phyloP scores from a whole-genome alignment of 768 basidiomycete species.

The Leccinellum rugosiceps region DNA sequence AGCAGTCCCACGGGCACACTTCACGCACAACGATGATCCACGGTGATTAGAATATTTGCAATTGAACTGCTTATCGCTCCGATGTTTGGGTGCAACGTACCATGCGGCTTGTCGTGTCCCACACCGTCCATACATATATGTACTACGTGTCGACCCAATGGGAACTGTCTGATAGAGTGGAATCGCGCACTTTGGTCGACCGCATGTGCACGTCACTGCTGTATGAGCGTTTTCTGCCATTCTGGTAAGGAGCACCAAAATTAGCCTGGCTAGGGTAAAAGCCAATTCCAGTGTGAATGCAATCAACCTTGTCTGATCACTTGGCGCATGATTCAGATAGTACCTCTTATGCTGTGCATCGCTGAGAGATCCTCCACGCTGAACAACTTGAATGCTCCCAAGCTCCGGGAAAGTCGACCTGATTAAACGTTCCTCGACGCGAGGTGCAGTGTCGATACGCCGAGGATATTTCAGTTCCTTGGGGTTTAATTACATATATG shows the following conservation, averaged over 20 bases:
- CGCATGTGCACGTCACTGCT: background rate
- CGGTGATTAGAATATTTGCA: background rate
- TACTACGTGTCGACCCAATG: background rate
- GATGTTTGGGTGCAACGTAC: background rate
- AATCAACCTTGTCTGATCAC: background rate
- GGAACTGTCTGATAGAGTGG: background rate
- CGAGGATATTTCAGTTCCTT: background rate
- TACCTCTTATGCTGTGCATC: background rate
- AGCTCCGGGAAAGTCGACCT: background rate
- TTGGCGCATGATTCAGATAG: background rate
- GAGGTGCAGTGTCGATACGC: background rate
- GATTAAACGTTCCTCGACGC: background rate
- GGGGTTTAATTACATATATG: background rate
- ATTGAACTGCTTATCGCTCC: background rate
- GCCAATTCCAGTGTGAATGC: background rate
- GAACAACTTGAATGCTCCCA: background rate
- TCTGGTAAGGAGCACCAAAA: background rate
- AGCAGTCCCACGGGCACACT: background rate
- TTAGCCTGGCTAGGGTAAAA: background rate
- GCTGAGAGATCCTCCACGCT: background rate
- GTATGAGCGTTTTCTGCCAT: background rate
- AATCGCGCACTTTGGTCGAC: background rate
- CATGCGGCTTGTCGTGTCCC: background rate
- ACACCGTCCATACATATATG: background rate
- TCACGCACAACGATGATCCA: background rate